Base-by-base conservation (phyloP, 2,329 filamentous ascomycete genomes). In the Beauveria scarabaeidicola region DNA sequence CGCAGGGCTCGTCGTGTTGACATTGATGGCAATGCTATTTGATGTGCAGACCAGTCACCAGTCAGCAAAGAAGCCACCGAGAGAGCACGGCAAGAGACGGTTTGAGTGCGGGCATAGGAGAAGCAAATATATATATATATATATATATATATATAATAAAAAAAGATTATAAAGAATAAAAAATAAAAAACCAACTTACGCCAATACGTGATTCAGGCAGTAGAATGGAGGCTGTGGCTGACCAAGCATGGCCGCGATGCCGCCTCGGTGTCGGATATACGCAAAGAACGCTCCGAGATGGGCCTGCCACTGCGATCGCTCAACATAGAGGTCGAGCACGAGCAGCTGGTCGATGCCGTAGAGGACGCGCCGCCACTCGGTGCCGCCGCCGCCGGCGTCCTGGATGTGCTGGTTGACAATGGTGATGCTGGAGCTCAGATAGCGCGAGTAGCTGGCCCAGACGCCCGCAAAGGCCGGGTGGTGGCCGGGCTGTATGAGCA, bases 291-390 rank as follows among this genome's bases (percentile, higher is more conserved):
- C 52, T 6, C 13, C 9, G 19, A 47, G n/a, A 25, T 55, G 52
- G 2, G 27, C 52, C 41, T 47, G 52, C 52, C 52, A 55, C 13
- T 15, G 27, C 11, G 52, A 55, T 5, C 52, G 41, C 7, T 55
- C 52, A 5, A 55, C 41, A 19, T 55, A 55, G 19, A 55, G 29
- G 13, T 55, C 52, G 8, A 55, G 52, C 5, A 55, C 41, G 8
- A 55, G 52, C 19, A 55, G 41, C 27, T 55, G 52, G 19, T 55
- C 52, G 27, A 55, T 55, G 11, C 52, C 52, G 13, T 21, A 46
- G 10, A 55, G 17, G 5, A 44, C 41, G 9, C 19, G n/a, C 19
- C 29, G 17, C 32, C 32, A 36, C 32, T 13, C 32, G 6, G 41
- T 10, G 3, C 11, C 9, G n/a, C 10, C 25, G 5, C 11, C 17